Percentiles rank a stretch among this genome's conserved stretches.
These are phyloP conservation scores for Ustilago crameri DNA, from an alignment of 1,284 basidiomycete species.

Conservation along the genomic window DNA sequence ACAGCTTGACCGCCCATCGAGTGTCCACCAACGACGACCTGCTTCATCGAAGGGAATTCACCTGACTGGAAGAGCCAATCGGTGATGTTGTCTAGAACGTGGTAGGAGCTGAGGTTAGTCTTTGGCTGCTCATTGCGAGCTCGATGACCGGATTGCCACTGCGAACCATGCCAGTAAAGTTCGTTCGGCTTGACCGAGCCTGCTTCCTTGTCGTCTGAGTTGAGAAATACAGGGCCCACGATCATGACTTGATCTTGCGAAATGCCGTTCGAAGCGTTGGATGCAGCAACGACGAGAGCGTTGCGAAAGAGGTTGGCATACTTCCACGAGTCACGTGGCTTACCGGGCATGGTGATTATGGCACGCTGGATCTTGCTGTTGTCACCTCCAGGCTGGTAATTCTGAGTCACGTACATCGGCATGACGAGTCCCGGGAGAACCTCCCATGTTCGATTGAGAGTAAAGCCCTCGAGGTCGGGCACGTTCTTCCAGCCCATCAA, in stretches of 20 bases:
- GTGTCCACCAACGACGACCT: constrained; percentile 62
- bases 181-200: constrained; percentile 46
- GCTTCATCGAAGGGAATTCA: constrained; percentile 58
- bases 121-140: constrained; percentile 36
- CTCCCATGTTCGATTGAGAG: constrained; percentile 51
- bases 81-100: constrained; percentile 56
- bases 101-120: constrained; percentile 48
- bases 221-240: constrained; percentile 52
- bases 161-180: constrained; percentile 53
- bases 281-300: constrained; percentile 43
- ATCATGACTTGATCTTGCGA: constrained; percentile 49
- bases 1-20: constrained; percentile 64
- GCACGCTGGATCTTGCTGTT: constrained; percentile 53
- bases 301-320: constrained; percentile 60
- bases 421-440: constrained; percentile 35
- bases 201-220: constrained; percentile 48
- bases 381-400: constrained; percentile 37
- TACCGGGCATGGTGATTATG: constrained; percentile 59
- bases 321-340: constrained; percentile 64
- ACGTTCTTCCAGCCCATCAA: constrained; percentile 38
- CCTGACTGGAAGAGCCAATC: constrained; percentile 53
- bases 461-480: constrained; percentile 51
- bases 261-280: constrained; percentile 32
- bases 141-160: constrained; percentile 61
- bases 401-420: constrained; percentile 55